A percentile compares a stretch with the other conserved stretches of the same genome.
Evolutionary conservation across 2,329 filamentous ascomycete genomes (phyloP).

Genomic region (Trichoderma endophyticum): DNA sequence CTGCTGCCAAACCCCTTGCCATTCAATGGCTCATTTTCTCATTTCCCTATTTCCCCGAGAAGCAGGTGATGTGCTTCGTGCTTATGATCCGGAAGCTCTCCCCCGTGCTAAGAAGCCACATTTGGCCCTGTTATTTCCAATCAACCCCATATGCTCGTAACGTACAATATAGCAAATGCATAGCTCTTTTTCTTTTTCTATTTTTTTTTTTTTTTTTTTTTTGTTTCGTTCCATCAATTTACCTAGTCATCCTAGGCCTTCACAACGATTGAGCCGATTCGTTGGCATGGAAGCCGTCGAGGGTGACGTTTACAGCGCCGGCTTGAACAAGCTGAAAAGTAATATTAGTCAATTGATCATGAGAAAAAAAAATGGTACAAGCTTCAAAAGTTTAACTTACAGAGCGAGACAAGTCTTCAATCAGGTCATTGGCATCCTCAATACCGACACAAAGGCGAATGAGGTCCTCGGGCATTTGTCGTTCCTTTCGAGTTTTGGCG

Average conservation of each 20-base stretch:
- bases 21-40: background rate
- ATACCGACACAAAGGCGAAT: constrained; percentile 96
- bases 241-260: background rate
- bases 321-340: constrained; percentile 76
- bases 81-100: background rate
- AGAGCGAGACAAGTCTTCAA: constrained; percentile 87
- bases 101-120: background rate
- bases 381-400: constrained; percentile 55
- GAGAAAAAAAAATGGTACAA: too few relatives aligned
- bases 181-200: background rate
- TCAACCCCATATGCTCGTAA: background rate
- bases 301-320: constrained; percentile 81
- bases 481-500: constrained; percentile 82
- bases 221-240: background rate
- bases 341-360: constrained; percentile 21
- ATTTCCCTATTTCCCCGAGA: background rate
- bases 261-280: constrained; percentile 33
- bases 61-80: constrained; percentile 23
- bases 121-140: background rate
- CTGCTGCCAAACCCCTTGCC: background rate
- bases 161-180: background rate
- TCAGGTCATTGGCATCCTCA: constrained; percentile 85
- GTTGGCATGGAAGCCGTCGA: constrained; percentile 74
- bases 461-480: constrained; percentile 93
- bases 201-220: too few relatives aligned